Base-by-base conservation (phyloP, 129 eudicot species). In the Scalesia atractyloides region DNA sequence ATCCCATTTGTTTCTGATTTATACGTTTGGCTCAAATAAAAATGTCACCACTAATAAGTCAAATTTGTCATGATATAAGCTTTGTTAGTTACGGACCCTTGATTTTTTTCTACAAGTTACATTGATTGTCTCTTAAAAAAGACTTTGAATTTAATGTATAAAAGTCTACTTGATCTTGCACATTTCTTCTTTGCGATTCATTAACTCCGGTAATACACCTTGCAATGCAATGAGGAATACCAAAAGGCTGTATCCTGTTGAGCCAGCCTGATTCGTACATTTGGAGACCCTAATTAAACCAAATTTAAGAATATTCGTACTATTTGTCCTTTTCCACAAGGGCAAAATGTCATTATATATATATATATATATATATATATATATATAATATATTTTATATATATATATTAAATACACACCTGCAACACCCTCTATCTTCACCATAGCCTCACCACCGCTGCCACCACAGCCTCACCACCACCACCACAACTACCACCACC, bases 211-310 rank as follows among this genome's bases (percentile, higher is more conserved):
- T 66, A 22, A 89, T 88, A 26, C 86, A 94, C 17, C 99, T 85
- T 12, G 99, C 91, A 80, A 95, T 84, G 78, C 99, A 95, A 82
- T 95, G 94, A 7, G 99, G 99, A 14, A 90, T 75, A 19, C 56
- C 88, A 15, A 90, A 73, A 24, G 0, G 99, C 96, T 19, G 79
- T 50, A 65, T 90, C 96, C 72, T 90, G 94, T 39, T 85, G 85
- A 72, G 97, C 96, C 8, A 86, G 70, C 57, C 97, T 97, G 50
- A 91, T 80, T 72, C 91, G 80, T 30, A 91, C 71, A 70, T 88
- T 91, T 19, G 88, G 90, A 66, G 97, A 91, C 69, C 97, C 97
- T 85, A 51, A 14, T 10, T n/a, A 10, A 59, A 69, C 13, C 56
- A 61, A 48, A 53, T 51, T 51, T 11, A 36, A 9, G 24, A 73